Percentiles rank a stretch among this genome's conserved stretches.
Conservation (phyloP, 306 rosid genomes). For the Prunus dulcis region DNA sequence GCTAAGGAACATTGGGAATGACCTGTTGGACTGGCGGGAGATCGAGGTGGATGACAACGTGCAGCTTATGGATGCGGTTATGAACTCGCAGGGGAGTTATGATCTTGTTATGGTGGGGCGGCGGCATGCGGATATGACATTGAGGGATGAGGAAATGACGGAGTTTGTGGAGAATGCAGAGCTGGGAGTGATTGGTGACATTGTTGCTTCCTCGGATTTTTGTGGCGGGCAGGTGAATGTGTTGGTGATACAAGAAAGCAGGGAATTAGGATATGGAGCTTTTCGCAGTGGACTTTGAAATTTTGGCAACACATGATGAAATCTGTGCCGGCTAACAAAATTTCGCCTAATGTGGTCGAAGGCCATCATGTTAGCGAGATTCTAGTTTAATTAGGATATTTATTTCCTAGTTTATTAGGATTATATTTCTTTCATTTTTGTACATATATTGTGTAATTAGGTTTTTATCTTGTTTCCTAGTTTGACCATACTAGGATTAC, state of each 20-base stretch:
- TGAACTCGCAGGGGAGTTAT: background rate
- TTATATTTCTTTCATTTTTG: too few relatives aligned
- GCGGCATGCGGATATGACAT: constrained; percentile 10
- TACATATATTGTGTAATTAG: too few relatives aligned
- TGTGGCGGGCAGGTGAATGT: constrained; percentile 32
- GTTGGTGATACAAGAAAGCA: constrained; percentile 36
- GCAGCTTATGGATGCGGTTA: constrained; percentile 20
- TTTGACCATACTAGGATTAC: too few relatives aligned
- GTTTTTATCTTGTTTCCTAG: too few relatives aligned
- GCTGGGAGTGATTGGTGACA: constrained; percentile 50
- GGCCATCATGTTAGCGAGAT: too few relatives aligned
- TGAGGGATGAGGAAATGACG: constrained; percentile 37
- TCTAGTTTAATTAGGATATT: too few relatives aligned
- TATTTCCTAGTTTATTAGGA: too few relatives aligned
- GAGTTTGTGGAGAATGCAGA: constrained; percentile 41
- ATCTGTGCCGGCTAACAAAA: too few relatives aligned
- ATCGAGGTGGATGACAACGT: constrained; percentile 32
- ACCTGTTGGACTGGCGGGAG: constrained; percentile 15
- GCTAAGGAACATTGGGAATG: constrained; percentile 17
- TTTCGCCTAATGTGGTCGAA: too few relatives aligned
- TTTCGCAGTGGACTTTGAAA: background rate
- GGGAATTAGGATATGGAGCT: background rate
- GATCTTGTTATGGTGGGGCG: constrained; percentile 52
- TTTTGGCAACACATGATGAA: too few relatives aligned
- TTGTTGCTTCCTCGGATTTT: constrained; percentile 45